Conservation (phyloP, 192 early-diverging fungal genomes). For the Gryganskiella cystojenkinii region DNA sequence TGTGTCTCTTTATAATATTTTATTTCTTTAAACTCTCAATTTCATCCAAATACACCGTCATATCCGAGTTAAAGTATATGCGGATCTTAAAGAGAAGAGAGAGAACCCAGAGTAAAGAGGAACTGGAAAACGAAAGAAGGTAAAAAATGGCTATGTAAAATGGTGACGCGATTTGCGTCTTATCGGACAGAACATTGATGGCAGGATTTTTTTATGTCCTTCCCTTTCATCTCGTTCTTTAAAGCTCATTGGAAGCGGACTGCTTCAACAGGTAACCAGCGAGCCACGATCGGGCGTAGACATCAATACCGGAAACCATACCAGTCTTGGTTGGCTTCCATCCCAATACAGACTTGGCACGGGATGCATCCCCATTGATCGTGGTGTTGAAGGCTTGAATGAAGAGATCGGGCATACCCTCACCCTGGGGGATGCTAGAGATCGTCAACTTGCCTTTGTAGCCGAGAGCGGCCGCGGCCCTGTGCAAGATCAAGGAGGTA, state of each 20-base stretch:
- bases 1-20: no score
- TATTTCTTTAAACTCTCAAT: no score
- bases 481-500: conserved; percentile 23
- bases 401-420: neutral
- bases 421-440: conserved; percentile 3
- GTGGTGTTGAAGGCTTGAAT: conserved; percentile 30
- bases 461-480: conserved; percentile 25
- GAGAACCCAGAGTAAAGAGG: no score
- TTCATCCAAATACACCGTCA: no score
- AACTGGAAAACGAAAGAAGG: no score
- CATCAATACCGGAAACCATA: conserved; percentile 1
- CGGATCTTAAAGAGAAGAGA: no score
- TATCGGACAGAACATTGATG: no score
- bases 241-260: neutral
- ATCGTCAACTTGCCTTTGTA: conserved; percentile 18
- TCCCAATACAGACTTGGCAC: conserved; percentile 27
- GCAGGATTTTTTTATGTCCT: no score
- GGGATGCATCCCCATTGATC: conserved; percentile 2
- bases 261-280: conserved; percentile 8
- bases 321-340: conserved; percentile 38
- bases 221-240: no score
- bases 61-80: no score
- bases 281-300: conserved; percentile 20
- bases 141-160: no score
- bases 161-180: no score